Conservation (phyloP, 768 basidiomycete genomes). For the Cyclocybe aegerita region DNA sequence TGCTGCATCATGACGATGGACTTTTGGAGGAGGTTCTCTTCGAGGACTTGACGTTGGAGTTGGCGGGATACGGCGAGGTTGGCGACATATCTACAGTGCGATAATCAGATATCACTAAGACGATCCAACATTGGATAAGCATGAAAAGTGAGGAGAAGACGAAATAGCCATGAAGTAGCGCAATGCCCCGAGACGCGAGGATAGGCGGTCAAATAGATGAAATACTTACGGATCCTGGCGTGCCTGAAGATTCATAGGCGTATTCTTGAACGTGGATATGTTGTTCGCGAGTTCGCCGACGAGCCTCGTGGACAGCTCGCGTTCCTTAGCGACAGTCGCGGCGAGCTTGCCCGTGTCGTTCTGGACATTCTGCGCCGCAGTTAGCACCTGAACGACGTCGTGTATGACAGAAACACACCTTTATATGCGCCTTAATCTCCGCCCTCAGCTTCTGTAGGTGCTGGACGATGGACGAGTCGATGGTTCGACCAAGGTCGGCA, state of each 20-base stretch:
- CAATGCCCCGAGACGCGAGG: no score
- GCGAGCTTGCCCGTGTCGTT: slow-evolving; percentile 95
- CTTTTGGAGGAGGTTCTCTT: slow-evolving; percentile 98
- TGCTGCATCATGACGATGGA: slow-evolving; percentile 98
- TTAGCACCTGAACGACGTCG: background rate
- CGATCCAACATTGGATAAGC: background rate
- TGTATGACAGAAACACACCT: slow-evolving; percentile 43
- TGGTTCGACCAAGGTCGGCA: slow-evolving; percentile 92
- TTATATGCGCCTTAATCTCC: slow-evolving; percentile 98
- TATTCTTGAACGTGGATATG: slow-evolving; percentile 94
- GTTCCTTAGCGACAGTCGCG: slow-evolving; percentile 87
- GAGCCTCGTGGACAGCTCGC: slow-evolving; percentile 80
- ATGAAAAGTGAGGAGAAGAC: background rate
- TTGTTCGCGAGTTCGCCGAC: slow-evolving; percentile 86
- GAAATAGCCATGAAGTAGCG: background rate
- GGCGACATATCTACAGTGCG: slow-evolving; percentile 52
- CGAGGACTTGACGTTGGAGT: slow-evolving; percentile 89
- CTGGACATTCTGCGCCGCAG: slow-evolving; percentile 72
- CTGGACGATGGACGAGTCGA: slow-evolving; percentile 96
- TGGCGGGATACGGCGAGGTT: slow-evolving; percentile 76
- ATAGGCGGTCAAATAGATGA: slow-evolving; percentile 11
- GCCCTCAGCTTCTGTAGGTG: slow-evolving; percentile 92
- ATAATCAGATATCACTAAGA: background rate
- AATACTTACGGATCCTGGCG: slow-evolving; percentile 79
- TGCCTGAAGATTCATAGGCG: slow-evolving; percentile 80